Evolutionary conservation across 345 rosid species (phyloP).

Genomic region (Gossypium turneri): DNA sequence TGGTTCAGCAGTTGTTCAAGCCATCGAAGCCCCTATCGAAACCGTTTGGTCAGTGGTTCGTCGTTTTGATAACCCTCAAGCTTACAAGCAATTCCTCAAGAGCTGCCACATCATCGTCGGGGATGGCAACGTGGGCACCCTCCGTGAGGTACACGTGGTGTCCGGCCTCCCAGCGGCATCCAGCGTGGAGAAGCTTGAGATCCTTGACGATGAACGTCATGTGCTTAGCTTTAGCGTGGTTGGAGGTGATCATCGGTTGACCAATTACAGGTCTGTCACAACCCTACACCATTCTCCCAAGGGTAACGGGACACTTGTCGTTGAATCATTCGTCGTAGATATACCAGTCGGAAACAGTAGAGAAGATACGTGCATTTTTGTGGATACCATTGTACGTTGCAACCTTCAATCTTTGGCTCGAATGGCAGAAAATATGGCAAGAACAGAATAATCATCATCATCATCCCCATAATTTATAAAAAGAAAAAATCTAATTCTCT

Average conservation of each 20-base stretch:
- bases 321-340: constrained; percentile 88
- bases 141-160: constrained; percentile 72
- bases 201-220: constrained; percentile 75
- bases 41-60: constrained; percentile 80
- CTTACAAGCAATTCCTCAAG: constrained; percentile 71
- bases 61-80: constrained; percentile 81
- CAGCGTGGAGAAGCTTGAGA: constrained; percentile 80
- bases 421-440: constrained; percentile 49
- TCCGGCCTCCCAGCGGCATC: constrained; percentile 81
- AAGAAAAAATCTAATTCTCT: not conserved
- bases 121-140: constrained; percentile 65
- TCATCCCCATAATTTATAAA: not conserved
- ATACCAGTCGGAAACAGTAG: constrained; percentile 71
- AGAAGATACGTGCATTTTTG: constrained; percentile 76
- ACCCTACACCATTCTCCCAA: constrained; percentile 49
- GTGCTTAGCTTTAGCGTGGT: constrained; percentile 77
- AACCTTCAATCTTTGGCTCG: constrained; percentile 85
- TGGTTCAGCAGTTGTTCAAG: constrained; percentile 54
- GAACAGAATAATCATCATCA: not conserved
- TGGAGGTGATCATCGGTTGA: constrained; percentile 88
- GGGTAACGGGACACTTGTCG: constrained; percentile 50
- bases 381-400: constrained; percentile 84
- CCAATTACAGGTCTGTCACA: constrained; percentile 73
- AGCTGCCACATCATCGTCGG: constrained; percentile 71
- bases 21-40: constrained; percentile 57